Evolutionary conservation across 768 basidiomycete species (phyloP).

Genomic region (Mycena vulgaris): DNA sequence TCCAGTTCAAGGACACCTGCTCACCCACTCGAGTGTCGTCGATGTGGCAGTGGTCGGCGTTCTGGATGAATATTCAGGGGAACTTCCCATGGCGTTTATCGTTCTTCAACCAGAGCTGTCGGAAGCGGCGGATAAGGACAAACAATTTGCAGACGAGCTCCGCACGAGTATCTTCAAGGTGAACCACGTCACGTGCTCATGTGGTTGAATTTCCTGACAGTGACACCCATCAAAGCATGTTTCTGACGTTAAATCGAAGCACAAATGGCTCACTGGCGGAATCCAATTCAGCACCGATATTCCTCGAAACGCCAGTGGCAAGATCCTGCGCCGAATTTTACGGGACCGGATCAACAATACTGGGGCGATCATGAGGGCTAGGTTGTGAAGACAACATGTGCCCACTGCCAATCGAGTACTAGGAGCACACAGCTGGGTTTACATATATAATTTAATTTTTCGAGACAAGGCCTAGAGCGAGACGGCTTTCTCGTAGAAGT

Average conservation of each 20-base stretch:
- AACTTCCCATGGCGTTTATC: constrained; percentile 51
- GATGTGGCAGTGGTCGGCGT: constrained; percentile 48
- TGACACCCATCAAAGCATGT: neutral
- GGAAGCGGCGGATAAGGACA: constrained; percentile 34
- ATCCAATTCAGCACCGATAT: neutral
- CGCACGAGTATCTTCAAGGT: constrained; percentile 29
- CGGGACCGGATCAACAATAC: neutral
- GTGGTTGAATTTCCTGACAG: constrained; percentile 5
- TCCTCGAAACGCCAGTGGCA: constrained; percentile 34
- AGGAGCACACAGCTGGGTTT: neutral
- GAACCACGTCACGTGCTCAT: constrained; percentile 1
- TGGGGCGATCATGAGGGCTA: neutral
- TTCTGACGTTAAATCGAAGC: constrained; percentile 38
- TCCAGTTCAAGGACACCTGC: constrained; percentile 34
- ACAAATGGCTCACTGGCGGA: constrained; percentile 22
- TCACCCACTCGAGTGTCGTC: constrained; percentile 44
- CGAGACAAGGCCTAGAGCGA: constrained; percentile 4
- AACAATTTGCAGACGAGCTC: neutral
- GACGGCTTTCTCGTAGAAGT: constrained; percentile 13
- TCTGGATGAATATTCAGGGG: constrained; percentile 47
- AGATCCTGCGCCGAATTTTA: constrained; percentile 27
- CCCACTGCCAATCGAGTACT: too few relatives aligned
- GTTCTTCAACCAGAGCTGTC: constrained; percentile 46
- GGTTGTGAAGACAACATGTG: constrained; percentile 1
- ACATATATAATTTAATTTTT: constrained; percentile 13